Percentiles rank a stretch among this genome's conserved stretches.
Evolutionary conservation across 2,329 filamentous ascomycete species (phyloP).

Genomic region (Aspergillus costaricaensis): DNA sequence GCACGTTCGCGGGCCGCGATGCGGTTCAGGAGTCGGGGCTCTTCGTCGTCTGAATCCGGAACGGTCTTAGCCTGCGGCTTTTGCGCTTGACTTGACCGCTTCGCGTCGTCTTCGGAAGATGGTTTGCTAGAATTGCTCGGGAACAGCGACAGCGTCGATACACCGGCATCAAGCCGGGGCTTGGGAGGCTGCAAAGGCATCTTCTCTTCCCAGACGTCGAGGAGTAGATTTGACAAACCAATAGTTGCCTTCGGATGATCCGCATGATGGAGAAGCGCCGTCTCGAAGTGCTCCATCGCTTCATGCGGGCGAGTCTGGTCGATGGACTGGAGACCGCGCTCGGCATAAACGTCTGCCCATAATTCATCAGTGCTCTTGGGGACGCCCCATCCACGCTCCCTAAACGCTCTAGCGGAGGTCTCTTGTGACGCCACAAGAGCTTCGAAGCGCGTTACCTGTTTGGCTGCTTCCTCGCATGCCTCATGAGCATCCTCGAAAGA

Average conservation of each 20-base stretch:
- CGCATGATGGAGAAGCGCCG: slow-evolving; percentile 74
- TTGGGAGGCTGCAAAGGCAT: slow-evolving; percentile 38
- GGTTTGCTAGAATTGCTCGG: slow-evolving; percentile 18
- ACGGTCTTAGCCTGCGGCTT: slow-evolving; percentile 1
- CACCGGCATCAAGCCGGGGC: slow-evolving; percentile 29
- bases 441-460: slow-evolving; percentile 72
- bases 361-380: slow-evolving; percentile 80
- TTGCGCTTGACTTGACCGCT: not conserved
- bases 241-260: slow-evolving; percentile 81
- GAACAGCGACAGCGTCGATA: slow-evolving; percentile 28
- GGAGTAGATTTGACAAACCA: slow-evolving; percentile 77
- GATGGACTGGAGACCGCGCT: slow-evolving; percentile 70
- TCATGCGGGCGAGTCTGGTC: slow-evolving; percentile 64
- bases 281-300: slow-evolving; percentile 77
- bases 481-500: slow-evolving; percentile 78
- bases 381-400: slow-evolving; percentile 72
- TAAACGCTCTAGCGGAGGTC: slow-evolving; percentile 63
- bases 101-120: slow-evolving; percentile 1
- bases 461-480: slow-evolving; percentile 78
- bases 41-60: slow-evolving; percentile 38
- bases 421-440: slow-evolving; percentile 63
- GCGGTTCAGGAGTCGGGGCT: slow-evolving; percentile 73
- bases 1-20: slow-evolving; percentile 90
- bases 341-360: slow-evolving; percentile 79
- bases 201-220: slow-evolving; percentile 74